Base-by-base conservation (phyloP, 2,329 filamentous ascomycete species). In the Fusarium robinianum region DNA sequence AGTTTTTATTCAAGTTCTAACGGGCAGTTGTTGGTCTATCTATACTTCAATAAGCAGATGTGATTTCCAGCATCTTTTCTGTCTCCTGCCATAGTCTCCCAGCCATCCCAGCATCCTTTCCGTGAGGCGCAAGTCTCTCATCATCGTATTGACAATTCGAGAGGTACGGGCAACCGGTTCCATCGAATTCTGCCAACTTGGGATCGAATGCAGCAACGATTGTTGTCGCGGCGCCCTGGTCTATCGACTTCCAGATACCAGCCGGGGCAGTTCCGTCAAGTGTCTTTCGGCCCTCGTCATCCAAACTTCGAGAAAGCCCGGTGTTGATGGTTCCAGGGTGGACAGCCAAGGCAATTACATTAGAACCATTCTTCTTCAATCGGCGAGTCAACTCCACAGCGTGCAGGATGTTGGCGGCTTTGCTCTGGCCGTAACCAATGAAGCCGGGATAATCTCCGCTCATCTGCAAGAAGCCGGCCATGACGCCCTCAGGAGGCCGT, bases 321-420 rank as follows among this genome's bases (percentile, higher is more conserved):
- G 49, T 54, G 5, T 40, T 29, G 15, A 53, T 53, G 10, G 35
- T 43, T 5, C 57, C 58, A 1, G 58, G 57, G 11, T 61, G 57
- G 5, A 60, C 45, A 8, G 51, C 22, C n/a, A 50, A 14, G 2
- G 46, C 24, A 22, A 52, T 8, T 10, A 50, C 23, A 21, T 29
- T 39, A 3, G 18, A 5, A 7, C 32, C 27, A 22, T 21, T n/a
- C 19, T 33, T 15, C 5, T 44, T 14, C 11, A 55, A 35, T 4
- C 50, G 49, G 12, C 17, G 42, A 8, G 35, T 48, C 5, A 57
- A 40, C 24, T 46, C 49, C 6, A 52, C 21, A 5, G 51, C 38
- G 39, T 59, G 57, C 10, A 64, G 57, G 6, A 63, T 50, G 25
- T 64, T 65, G 12, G 63, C 62, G 8, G 61, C 57, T 43, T 65